Evolutionary conservation across 352 stramenopile genomes (phyloP), one percentile per base, ranked within the genome.

Genomic region (Phytopythium kandeliae): DNA sequence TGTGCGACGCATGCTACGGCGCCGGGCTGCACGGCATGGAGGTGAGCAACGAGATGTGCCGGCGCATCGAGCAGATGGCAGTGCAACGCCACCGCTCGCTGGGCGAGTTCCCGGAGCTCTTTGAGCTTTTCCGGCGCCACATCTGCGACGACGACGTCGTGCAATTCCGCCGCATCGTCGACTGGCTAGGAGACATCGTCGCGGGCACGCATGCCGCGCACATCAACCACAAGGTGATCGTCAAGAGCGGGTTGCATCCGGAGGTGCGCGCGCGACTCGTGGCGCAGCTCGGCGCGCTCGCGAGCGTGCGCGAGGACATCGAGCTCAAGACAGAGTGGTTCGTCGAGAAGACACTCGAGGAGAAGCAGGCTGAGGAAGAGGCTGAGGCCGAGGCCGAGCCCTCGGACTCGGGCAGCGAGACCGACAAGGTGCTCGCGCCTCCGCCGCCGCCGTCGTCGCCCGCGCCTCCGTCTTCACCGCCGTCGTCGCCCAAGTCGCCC

Each of bases 281-380:
- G 19, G 66, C 62, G 5, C 74, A 89, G 34, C 65, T 89, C 2
- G 78, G 78, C 3, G 71, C 74, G 12, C 45, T 89, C 19, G 74
- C 74, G 31, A 89, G 78, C 37, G 66, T 84, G 34, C 74, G 78
- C 19, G 62, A 60, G 6, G 63, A 84, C 40, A 67, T 86, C 7
- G 78, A 74, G 36, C 58, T 89, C 55, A 83, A 84, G 58, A 89
- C 72, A 2, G 78, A 89, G 48, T 89, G 78, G 74, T 71, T 89
- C 54, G 57, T 69, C 7, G 72, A 86, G 60, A 66, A 72, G 43
- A 60, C 38, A 0, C 34, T 46, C 0, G 72, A 83, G 1, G 69
- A 70, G 3, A 67, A 74, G 48, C 62, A 76, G 37, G 53, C 46
- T 3, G 65, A 62, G 16, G 53, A 48, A 4, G 54, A 26, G 13